Percentiles rank a stretch among this genome's conserved stretches.
Evolutionary conservation across 192 early-diverging fungal genomes (phyloP).

Genomic region (Powellomyces hirtus): DNA sequence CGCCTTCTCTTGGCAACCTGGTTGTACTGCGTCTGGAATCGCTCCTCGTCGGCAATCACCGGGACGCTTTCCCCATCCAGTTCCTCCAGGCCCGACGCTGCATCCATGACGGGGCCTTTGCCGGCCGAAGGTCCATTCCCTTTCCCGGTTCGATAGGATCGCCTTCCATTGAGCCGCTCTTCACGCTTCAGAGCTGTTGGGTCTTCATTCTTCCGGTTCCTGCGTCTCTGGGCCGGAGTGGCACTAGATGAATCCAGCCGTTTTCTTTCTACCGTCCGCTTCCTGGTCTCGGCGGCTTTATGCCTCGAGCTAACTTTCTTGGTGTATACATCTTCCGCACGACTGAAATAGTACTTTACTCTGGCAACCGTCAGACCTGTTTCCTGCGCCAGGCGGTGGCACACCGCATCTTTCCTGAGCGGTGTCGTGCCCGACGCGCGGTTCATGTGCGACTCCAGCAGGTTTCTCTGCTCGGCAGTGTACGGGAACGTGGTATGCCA

Average conservation of each 20-base stretch:
- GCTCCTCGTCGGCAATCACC: constrained; percentile 20
- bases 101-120: constrained; percentile 3
- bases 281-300: neutral
- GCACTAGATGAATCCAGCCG: neutral
- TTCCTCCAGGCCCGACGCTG: constrained; percentile 8
- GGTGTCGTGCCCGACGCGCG: constrained; percentile 27
- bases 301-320: constrained; percentile 9
- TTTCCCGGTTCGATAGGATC: neutral
- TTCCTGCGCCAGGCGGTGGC: constrained; percentile 22
- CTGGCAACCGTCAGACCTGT: constrained; percentile 23
- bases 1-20: constrained; percentile 14
- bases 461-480: constrained; percentile 12
- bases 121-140: constrained; percentile 5
- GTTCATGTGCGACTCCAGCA: constrained; percentile 38
- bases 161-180: neutral
- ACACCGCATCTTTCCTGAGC: constrained; percentile 26
- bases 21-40: constrained; percentile 21
- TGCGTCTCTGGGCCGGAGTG: neutral
- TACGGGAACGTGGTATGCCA: constrained; percentile 37
- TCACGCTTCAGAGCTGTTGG: neutral
- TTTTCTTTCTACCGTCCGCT: neutral
- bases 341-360: constrained; percentile 37
- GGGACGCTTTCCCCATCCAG: constrained; percentile 14
- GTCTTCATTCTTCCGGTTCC: neutral
- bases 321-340: constrained; percentile 33